These are phyloP conservation scores for Talaromyces stipitatus DNA, from an alignment of 495 filamentous ascomycete species.

Conservation along the genomic window DNA sequence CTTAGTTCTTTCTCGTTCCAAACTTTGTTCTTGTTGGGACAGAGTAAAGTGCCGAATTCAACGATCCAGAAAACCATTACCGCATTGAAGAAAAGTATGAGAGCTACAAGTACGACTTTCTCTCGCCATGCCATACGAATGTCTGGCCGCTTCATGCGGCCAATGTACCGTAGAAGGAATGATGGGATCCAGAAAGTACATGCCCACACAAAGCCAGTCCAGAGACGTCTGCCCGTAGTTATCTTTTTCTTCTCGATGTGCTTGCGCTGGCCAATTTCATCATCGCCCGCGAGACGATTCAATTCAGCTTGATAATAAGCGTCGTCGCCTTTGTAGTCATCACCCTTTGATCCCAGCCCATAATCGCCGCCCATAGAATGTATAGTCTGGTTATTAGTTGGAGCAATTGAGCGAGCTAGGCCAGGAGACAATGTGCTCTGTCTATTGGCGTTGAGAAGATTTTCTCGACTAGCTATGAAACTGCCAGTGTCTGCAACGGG, in stretches of 20 bases:
- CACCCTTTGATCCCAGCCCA: constrained; percentile 79
- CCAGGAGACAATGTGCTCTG: constrained; percentile 36
- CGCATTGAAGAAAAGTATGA: constrained; percentile 81
- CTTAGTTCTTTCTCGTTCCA: constrained; percentile 70
- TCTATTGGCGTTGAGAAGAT: constrained; percentile 60
- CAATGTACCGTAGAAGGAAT: constrained; percentile 66
- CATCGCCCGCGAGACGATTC: constrained; percentile 20
- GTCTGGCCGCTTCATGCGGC: constrained; percentile 95
- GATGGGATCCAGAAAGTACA: constrained; percentile 95
- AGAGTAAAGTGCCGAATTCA: constrained; percentile 73
- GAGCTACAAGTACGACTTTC: constrained; percentile 71
- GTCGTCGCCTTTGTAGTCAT: constrained; percentile 59
- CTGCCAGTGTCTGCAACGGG: constrained; percentile 52
- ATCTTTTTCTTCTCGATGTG: constrained; percentile 65
- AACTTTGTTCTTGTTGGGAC: constrained; percentile 85
- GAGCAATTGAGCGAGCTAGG: constrained; percentile 64
- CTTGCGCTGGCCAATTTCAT: constrained; percentile 70
- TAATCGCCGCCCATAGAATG: constrained; percentile 54
- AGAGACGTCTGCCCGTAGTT: constrained; percentile 55
- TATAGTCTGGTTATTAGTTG: constrained; percentile 57
- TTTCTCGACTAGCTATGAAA: constrained; percentile 60
- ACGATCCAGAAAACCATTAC: constrained; percentile 90
- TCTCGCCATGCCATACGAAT: constrained; percentile 96
- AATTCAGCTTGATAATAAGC: constrained; percentile 59
- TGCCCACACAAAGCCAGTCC: constrained; percentile 77